A percentile compares a stretch with the other conserved stretches of the same genome.
These are phyloP conservation scores for Glomus cerebriforme DNA, from an alignment of 192 early-diverging fungal species.

Conservation along the genomic window DNA sequence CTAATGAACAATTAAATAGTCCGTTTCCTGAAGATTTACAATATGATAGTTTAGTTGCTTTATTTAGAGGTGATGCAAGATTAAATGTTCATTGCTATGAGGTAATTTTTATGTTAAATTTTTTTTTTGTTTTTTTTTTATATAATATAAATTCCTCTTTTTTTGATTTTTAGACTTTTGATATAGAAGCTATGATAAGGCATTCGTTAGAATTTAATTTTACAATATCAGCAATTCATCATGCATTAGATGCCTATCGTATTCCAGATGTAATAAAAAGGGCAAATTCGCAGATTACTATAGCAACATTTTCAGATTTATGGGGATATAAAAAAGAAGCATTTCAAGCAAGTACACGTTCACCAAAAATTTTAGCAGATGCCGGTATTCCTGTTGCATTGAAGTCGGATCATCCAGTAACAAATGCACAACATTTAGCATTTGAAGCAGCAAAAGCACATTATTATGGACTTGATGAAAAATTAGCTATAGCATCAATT, in stretches of 20 bases:
- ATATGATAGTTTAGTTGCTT: constrained; percentile 62
- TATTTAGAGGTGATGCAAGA: constrained; percentile 67
- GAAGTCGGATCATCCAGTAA: constrained; percentile 79
- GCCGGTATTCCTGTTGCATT: constrained; percentile 74
- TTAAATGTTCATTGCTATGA: constrained; percentile 78
- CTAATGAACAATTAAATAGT: constrained; percentile 43
- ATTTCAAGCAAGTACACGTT: constrained; percentile 61
- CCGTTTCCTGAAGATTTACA: constrained; percentile 64
- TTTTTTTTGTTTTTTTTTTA: neutral
- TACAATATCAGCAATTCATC: constrained; percentile 73
- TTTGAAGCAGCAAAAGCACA: constrained; percentile 75
- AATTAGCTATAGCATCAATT: constrained; percentile 61
- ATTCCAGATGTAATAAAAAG: constrained; percentile 64
- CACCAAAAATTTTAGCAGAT: constrained; percentile 61
- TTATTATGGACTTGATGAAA: constrained; percentile 68
- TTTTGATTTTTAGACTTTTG: constrained; percentile 44
- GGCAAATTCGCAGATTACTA: constrained; percentile 61
- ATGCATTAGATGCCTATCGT: constrained; percentile 76
- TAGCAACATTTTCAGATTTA: constrained; percentile 68
- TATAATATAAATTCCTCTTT: neutral
- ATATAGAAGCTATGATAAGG: constrained; percentile 74
- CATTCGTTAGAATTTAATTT: constrained; percentile 75
- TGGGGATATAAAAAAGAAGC: constrained; percentile 82
- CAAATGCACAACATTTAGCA: constrained; percentile 72
- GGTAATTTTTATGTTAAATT: constrained; percentile 6